Evolutionary conservation across 2,329 filamentous ascomycete genomes (phyloP), one percentile per base, ranked within the genome.

Genomic region (Fusarium sp.): DNA sequence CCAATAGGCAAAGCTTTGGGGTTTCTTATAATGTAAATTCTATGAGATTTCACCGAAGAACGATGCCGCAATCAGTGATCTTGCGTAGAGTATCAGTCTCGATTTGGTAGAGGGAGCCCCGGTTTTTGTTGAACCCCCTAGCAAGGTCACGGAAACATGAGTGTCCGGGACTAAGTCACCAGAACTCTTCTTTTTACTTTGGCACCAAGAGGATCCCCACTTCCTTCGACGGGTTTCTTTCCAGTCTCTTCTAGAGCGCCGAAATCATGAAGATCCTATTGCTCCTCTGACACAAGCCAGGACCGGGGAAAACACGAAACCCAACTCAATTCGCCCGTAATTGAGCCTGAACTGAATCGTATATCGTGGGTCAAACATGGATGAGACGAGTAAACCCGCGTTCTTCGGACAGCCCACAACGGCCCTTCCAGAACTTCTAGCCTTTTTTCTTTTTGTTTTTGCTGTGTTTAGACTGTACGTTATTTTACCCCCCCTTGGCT

Each of bases 221-320:
- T 67, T 63, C 62, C 67, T 67, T 62, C 67, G 47, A 46, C 67
- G 67, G 67, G n/a, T 46, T 67, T 67, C 49, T 66, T 69, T 69
- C 66, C 67, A 70, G 57, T 70, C 67, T 56, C 47, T 70, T 69
- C 63, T 44, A 70, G 65, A 69, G 34, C 60, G 28, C 66, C 66
- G 66, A 69, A 55, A 52, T 54, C 57, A 52, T 58, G 54, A 58
- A 54, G 61, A 65, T 60, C 65, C 59, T 43, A 54, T 61, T 46
- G 57, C 57, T 45, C 34, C 51, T 46, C 59, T 51, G 46, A 51
- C 55, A 52, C 42, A 28, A 28, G 26, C 10, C 28, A 31, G 28
- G 42, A 38, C 33, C 62, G 46, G 47, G 63, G 36, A 40, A 39
- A 42, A 54, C 22, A 33, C 45, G 22, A 46, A 55, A 47, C 55